A percentile compares a stretch with the other conserved stretches of the same genome.
These are phyloP conservation scores for Ampelocalamus luodianensis DNA, from an alignment of 176 grass and related monocot species.

Conservation along the genomic window DNA sequence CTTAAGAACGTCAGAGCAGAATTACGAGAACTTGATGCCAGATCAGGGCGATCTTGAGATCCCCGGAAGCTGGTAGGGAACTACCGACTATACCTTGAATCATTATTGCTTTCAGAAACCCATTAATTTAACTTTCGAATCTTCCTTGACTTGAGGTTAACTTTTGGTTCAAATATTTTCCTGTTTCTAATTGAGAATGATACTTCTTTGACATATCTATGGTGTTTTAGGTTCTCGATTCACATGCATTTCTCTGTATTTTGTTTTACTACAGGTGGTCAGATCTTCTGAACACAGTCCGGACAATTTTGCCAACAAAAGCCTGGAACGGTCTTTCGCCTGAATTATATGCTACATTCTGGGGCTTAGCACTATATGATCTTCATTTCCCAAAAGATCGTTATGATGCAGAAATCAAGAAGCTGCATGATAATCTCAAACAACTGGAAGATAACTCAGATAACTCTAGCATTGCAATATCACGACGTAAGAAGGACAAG, in stretches of 20 bases:
- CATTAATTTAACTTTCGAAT: slow-evolving; percentile 2
- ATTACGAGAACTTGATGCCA: not conserved
- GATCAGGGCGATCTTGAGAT: not conserved
- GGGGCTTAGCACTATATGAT: slow-evolving; percentile 97
- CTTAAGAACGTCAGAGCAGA: slow-evolving; percentile 2
- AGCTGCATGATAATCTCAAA: slow-evolving; percentile 91
- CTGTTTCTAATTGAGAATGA: not conserved
- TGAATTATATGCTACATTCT: slow-evolving; percentile 94
- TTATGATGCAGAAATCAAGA: slow-evolving; percentile 91
- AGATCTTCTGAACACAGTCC: slow-evolving; percentile 76
- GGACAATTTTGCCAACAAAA: slow-evolving; percentile 81
- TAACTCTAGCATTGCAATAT: slow-evolving; percentile 92
- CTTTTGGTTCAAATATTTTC: not conserved
- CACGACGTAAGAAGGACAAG: slow-evolving; percentile 97
- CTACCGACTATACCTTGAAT: slow-evolving; percentile 10
- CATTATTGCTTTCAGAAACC: slow-evolving; percentile 14
- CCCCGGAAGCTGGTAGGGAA: slow-evolving; percentile 19
- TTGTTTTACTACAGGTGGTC: slow-evolving; percentile 70
- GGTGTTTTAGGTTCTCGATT: slow-evolving; percentile 1
- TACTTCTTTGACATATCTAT: slow-evolving; percentile 34
- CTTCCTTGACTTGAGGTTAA: slow-evolving; percentile 9
- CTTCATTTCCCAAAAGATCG: slow-evolving; percentile 88
- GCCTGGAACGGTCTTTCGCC: slow-evolving; percentile 91
- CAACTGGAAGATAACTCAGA: slow-evolving; percentile 93
- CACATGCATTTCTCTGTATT: slow-evolving; percentile 32